Percentiles rank a stretch among this genome's conserved stretches.
These are phyloP conservation scores for Salvia sclarea DNA, from an alignment of 305 asterid genomes.

Conservation along the genomic window DNA sequence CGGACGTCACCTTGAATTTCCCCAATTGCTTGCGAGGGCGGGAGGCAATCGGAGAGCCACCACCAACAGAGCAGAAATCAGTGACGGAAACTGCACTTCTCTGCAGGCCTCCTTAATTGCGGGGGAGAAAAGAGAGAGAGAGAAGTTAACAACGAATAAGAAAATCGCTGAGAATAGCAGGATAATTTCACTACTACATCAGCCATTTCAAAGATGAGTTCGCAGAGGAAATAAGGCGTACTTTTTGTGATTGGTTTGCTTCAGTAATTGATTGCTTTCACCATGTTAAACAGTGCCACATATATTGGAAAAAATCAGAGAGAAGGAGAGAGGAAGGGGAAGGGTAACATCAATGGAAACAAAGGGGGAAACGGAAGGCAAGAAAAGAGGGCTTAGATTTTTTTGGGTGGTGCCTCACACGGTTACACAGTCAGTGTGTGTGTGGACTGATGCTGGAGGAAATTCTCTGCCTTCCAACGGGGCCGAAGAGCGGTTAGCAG, in stretches of 20 bases:
- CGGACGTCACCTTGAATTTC: slow-evolving; percentile 73
- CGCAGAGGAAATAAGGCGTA: no score
- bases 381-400: slow-evolving; percentile 22
- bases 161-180: slow-evolving; percentile 48
- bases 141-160: slow-evolving; percentile 51
- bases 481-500: no score
- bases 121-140: slow-evolving; percentile 46
- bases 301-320: background rate
- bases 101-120: slow-evolving; percentile 39
- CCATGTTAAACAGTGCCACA: background rate
- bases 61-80: slow-evolving; percentile 36
- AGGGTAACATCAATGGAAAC: slow-evolving; percentile 26
- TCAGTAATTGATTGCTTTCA: background rate
- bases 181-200: slow-evolving; percentile 55
- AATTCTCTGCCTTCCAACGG: no score
- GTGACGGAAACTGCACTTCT: slow-evolving; percentile 50
- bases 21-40: slow-evolving; percentile 46
- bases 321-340: background rate
- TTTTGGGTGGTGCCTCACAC: slow-evolving; percentile 27
- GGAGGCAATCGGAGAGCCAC: slow-evolving; percentile 47
- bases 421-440: slow-evolving; percentile 30
- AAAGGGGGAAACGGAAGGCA: slow-evolving; percentile 22
- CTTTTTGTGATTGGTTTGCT: slow-evolving; percentile 10
- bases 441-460: no score
- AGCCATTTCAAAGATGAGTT: slow-evolving; percentile 61